phyloP scores from a whole-genome alignment of 169 alveolate species.

The Plasmodium sp. region DNA sequence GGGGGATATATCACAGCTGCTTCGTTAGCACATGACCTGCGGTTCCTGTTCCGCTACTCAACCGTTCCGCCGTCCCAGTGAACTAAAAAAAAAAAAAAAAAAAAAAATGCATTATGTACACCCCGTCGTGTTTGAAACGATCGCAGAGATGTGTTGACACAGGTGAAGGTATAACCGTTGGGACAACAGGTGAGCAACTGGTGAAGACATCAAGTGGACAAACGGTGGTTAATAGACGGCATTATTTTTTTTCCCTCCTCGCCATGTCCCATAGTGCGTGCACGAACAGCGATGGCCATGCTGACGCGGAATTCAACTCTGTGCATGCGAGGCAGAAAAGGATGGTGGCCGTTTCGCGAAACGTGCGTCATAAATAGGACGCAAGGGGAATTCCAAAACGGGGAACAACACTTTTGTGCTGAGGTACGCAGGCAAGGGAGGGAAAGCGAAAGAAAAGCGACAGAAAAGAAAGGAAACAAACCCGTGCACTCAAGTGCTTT shows the following conservation, averaged over 20 bases:
- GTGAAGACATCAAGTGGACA: too few species aligned
- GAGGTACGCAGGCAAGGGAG: not conserved
- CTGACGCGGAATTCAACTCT: not conserved
- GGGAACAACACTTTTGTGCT: not conserved
- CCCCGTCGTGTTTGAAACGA: not conserved
- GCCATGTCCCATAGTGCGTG: not conserved
- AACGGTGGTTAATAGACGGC: not conserved
- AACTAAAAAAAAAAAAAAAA: not conserved
- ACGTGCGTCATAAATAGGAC: not conserved
- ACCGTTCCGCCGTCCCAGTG: not conserved
- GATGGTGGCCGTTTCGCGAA: not conserved
- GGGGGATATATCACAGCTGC: not conserved
- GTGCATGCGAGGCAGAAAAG: not conserved
- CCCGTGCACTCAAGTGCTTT: conserved; percentile 66
- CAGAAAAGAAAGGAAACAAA: not conserved
- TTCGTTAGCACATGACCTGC: not conserved
- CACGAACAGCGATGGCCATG: not conserved
- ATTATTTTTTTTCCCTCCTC: not conserved
- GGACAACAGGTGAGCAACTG: not conserved
- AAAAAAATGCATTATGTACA: not conserved
- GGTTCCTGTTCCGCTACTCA: not conserved
- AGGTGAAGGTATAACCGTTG: not conserved
- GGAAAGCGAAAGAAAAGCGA: not conserved
- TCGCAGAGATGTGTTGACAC: not conserved
- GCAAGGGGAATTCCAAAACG: not conserved